Evolutionary conservation across 805 yeast genomes (phyloP).

Genomic region (Metschnikowia bowlesiae): DNA sequence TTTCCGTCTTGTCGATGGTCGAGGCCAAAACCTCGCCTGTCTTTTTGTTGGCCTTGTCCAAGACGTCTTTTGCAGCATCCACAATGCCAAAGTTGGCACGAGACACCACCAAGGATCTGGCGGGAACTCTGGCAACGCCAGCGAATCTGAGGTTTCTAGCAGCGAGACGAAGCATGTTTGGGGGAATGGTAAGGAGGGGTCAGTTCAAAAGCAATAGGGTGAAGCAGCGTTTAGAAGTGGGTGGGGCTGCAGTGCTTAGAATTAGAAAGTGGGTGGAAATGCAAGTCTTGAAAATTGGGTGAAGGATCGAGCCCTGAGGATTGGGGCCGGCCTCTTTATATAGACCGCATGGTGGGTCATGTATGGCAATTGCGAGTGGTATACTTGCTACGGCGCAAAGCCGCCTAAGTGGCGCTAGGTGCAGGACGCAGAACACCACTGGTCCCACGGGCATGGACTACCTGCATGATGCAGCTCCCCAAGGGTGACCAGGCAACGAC

Average conservation of each 20-base stretch:
- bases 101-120: conserved; percentile 10
- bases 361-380: neutral
- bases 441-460: neutral
- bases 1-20: conserved; percentile 36
- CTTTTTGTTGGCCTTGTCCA: conserved; percentile 30
- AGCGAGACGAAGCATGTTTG: conserved; percentile 13
- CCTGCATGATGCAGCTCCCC: too few relatives aligned
- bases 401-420: neutral
- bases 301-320: neutral
- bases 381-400: conserved; percentile 11
- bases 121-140: conserved; percentile 5
- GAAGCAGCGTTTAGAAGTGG: too few relatives aligned
- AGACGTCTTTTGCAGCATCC: conserved; percentile 34
- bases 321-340: neutral
- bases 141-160: conserved; percentile 10
- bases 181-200: neutral
- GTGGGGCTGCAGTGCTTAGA: too few relatives aligned
- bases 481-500: too few relatives aligned
- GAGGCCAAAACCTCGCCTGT: conserved; percentile 41
- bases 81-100: conserved; percentile 21
- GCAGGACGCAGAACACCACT: neutral
- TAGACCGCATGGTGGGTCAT: neutral
- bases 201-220: too few relatives aligned
- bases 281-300: too few relatives aligned
- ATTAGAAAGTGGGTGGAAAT: neutral